Evolutionary conservation across 2,329 filamentous ascomycete species (phyloP), one percentile per base, ranked within the genome.

Genomic region (Botrytis cinerea): DNA sequence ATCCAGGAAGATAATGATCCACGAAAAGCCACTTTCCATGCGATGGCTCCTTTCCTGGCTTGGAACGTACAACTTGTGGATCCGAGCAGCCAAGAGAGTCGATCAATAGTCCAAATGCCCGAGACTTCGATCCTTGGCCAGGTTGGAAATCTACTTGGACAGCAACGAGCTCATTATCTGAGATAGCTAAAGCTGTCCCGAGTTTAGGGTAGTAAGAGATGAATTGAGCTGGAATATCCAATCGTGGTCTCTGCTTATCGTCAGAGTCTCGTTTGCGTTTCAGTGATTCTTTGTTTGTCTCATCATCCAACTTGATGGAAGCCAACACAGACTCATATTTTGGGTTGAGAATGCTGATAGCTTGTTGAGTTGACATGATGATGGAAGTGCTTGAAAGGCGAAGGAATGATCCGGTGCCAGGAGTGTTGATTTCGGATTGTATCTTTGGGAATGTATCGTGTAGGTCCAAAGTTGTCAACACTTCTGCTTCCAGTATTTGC

Each of bases 1-100:
- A 75, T 10, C 77, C 76, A 32, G 78, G 78, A n/a, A 80, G 73
- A 70, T 79, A 78, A 64, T 73, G 72, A 38, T 74, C 75, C 62
- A 81, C 51, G 4, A 79, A 80, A 40, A 71, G 72, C 57, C 76
- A 74, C 16, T 72, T 73, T 32, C 74, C 57, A 35, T 45, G 48
- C 7, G 43, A 25, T 14, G 46, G 61, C 40, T 71, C 72, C 54
- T 75, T 75, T n/a, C 62, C 75, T 35, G 67, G 70, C 18, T 71
- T 71, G 32, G 77, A 68, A 38, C 78, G 81, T 45, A 62, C 46
- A 76, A 57, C 83, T 77, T 76, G 81, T 1, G 84, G 73, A 8
- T 88, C 83, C 4, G 91, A 92, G 74, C 90, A 90, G 2, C 92
- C 91, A 71, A 95, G 88, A 0, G 92, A 92, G 79, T 95, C 92